phyloP scores from a whole-genome alignment of 495 filamentous ascomycete genomes.

The Penicillium atrosanguineum region DNA sequence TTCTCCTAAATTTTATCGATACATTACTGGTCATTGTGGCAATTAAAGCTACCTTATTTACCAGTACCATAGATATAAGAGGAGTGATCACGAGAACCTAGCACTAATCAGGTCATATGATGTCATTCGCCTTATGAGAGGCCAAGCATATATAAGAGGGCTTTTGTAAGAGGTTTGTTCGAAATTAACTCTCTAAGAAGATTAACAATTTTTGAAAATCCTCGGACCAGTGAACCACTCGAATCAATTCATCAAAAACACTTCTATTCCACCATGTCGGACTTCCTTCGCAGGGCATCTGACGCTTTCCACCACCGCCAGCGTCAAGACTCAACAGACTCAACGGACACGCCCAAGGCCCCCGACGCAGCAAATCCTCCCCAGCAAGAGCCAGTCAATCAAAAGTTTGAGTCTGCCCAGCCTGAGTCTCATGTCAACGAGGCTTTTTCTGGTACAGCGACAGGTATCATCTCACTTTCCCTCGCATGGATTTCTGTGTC shows the following conservation, averaged over 20 bases:
- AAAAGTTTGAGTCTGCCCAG: constrained; percentile 4
- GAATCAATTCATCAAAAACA: neutral
- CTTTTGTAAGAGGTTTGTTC: neutral
- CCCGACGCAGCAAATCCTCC: constrained; percentile 4
- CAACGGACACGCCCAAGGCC: neutral
- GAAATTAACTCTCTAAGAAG: neutral
- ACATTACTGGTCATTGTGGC: neutral
- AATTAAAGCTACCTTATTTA: neutral
- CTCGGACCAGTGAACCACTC: neutral
- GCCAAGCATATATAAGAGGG: neutral
- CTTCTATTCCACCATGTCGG: constrained; percentile 3
- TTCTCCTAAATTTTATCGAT: neutral
- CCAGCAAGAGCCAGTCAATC: neutral
- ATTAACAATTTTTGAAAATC: neutral
- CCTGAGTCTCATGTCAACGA: constrained; percentile 8
- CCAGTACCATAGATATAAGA: neutral
- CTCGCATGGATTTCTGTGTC: neutral
- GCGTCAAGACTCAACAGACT: constrained; percentile 4
- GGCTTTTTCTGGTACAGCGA: neutral
- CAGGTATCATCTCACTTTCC: constrained; percentile 1
- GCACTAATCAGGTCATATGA: constrained; percentile 2
- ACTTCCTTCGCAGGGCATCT: constrained; percentile 11
- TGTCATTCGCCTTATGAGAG: neutral
- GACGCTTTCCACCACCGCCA: constrained; percentile 8
- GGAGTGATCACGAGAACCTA: constrained; percentile 2